phyloP scores from a whole-genome alignment of 108 stramenopile species.

The Epithemia pelagica region DNA sequence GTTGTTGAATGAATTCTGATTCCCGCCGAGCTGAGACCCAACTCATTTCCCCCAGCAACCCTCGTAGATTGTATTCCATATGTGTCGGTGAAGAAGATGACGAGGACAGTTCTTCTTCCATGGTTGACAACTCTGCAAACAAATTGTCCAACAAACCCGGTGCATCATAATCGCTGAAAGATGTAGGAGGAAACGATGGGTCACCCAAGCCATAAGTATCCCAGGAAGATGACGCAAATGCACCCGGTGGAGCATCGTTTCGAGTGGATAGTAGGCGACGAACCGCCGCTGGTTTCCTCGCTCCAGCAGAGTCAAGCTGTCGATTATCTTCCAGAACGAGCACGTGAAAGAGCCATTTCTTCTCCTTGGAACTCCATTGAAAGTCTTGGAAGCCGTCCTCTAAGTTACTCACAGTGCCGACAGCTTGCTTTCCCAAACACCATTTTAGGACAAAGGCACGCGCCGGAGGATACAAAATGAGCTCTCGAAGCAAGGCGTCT shows the following conservation, averaged over 20 bases:
- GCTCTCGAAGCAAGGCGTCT: constrained; percentile 28
- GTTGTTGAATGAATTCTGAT: constrained; percentile 12
- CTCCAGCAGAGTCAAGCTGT: constrained; percentile 31
- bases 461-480: not conserved
- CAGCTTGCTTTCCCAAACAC: not conserved
- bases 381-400: constrained; percentile 8
- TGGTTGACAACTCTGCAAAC: constrained; percentile 4
- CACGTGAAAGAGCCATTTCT: constrained; percentile 52
- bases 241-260: constrained; percentile 34
- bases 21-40: constrained; percentile 2
- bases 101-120: not conserved
- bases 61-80: not conserved
- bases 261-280: constrained; percentile 20
- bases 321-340: constrained; percentile 43
- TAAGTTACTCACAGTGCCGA: not conserved
- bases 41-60: not conserved
- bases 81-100: not conserved
- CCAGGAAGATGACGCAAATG: not conserved
- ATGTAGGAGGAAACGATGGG: not conserved
- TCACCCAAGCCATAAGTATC: not conserved
- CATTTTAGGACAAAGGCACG: not conserved
- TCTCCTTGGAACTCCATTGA: constrained; percentile 52
- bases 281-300: constrained; percentile 24
- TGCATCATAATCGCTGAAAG: not conserved
- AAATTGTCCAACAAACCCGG: not conserved